Percentiles rank a stretch among this genome's conserved stretches.
phyloP scores from a whole-genome alignment of 176 grass and related monocot genomes.

The Thinopyrum elongatum region DNA sequence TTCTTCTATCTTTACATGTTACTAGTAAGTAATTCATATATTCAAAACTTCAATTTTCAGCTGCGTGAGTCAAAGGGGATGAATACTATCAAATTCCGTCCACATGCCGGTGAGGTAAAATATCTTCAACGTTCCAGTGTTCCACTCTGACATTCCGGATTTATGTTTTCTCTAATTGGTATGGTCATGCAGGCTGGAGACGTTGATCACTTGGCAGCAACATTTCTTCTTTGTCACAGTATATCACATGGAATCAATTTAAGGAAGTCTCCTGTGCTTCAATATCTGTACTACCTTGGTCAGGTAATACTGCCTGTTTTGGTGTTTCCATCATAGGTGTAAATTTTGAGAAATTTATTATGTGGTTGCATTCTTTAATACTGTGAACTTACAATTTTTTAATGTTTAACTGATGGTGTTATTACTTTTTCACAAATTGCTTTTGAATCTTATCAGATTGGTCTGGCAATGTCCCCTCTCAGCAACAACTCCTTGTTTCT shows the following conservation, averaged over 20 bases:
- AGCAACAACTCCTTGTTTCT: constrained; percentile 99
- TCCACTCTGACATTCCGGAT: constrained; percentile 19
- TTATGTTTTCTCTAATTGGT: constrained; percentile 32
- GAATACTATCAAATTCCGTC: constrained; percentile 98
- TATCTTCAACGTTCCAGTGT: background rate
- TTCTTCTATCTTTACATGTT: constrained; percentile 15
- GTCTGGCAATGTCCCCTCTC: constrained; percentile 90
- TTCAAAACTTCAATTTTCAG: constrained; percentile 46
- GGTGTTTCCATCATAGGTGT: background rate
- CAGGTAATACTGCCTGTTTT: constrained; percentile 55
- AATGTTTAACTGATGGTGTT: background rate
- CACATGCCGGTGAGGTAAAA: constrained; percentile 93
- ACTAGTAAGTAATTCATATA: constrained; percentile 16
- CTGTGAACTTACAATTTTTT: background rate
- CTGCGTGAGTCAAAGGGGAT: constrained; percentile 95
- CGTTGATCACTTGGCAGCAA: constrained; percentile 85
- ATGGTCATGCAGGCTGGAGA: constrained; percentile 74
- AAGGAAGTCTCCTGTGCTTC: constrained; percentile 96
- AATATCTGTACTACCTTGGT: constrained; percentile 93
- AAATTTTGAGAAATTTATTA: background rate
- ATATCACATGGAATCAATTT: constrained; percentile 96
- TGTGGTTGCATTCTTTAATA: constrained; percentile 1
- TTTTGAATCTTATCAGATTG: constrained; percentile 71
- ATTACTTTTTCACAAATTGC: constrained; percentile 20
- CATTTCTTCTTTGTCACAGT: constrained; percentile 85